These are phyloP conservation scores for Calonectria henricotiae DNA, from an alignment of 2,329 filamentous ascomycete species.

Conservation along the genomic window DNA sequence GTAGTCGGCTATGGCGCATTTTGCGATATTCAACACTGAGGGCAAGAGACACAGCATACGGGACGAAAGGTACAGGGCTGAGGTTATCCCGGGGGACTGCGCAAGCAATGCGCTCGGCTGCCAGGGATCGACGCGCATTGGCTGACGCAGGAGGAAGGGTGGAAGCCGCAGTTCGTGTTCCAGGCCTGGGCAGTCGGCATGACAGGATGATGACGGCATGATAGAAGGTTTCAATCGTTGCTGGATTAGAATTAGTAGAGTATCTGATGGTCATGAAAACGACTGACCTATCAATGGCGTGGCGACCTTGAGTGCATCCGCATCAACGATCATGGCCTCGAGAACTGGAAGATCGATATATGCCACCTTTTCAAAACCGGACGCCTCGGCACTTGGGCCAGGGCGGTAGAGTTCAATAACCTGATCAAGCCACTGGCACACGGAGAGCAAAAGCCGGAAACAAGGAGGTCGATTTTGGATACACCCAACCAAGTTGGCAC, in stretches of 20 bases:
- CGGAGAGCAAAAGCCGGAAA: constrained; percentile 72
- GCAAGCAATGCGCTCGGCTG: constrained; percentile 72
- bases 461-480: constrained; percentile 68
- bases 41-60: constrained; percentile 75
- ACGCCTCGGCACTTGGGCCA: constrained; percentile 60
- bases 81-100: constrained; percentile 69
- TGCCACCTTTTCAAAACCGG: constrained; percentile 62
- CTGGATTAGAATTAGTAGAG: constrained; percentile 57
- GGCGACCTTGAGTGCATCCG: constrained; percentile 67
- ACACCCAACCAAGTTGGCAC: constrained; percentile 68
- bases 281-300: constrained; percentile 67
- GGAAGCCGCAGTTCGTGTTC: constrained; percentile 59
- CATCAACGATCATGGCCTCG: constrained; percentile 72
- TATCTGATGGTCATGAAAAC: neutral
- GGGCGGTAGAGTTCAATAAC: constrained; percentile 76
- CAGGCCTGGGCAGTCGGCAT: constrained; percentile 68
- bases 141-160: constrained; percentile 66
- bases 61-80: constrained; percentile 72
- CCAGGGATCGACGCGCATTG: constrained; percentile 72
- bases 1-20: constrained; percentile 74
- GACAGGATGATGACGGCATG: constrained; percentile 77
- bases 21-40: constrained; percentile 76
- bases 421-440: constrained; percentile 71
- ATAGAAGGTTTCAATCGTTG: constrained; percentile 76
- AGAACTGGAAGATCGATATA: constrained; percentile 72